These are phyloP conservation scores for Fraxinus latifolia DNA, from an alignment of 305 asterid genomes.

Conservation along the genomic window DNA sequence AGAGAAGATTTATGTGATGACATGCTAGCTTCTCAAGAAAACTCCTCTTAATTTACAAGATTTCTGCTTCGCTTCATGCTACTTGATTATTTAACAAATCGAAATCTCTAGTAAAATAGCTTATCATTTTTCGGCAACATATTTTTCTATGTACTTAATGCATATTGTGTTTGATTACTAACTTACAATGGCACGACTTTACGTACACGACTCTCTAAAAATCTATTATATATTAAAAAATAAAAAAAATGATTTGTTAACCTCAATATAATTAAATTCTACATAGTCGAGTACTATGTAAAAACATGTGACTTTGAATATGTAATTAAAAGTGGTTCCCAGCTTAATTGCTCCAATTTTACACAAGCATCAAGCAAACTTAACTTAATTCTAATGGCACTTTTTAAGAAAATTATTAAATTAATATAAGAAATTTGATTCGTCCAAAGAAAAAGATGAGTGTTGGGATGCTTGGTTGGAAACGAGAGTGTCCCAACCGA, in stretches of 20 bases:
- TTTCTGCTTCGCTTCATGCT: not conserved
- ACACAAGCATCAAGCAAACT: constrained; percentile 38
- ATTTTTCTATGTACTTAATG: no score
- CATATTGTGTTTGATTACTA: not conserved
- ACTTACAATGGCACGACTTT: no score
- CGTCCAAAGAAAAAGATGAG: constrained; percentile 27
- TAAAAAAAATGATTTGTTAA: no score
- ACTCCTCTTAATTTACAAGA: not conserved
- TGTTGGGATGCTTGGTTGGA: constrained; percentile 24
- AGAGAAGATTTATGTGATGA: not conserved
- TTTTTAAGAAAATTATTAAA: not conserved
- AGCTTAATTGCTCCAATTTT: constrained; percentile 22
- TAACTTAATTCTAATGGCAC: not conserved
- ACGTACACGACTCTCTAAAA: not conserved
- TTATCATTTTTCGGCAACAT: not conserved
- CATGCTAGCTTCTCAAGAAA: no score
- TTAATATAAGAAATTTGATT: constrained; percentile 1
- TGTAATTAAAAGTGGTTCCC: constrained; percentile 25
- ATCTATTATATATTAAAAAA: no score
- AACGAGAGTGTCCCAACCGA: constrained; percentile 46
- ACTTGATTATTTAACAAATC: not conserved
- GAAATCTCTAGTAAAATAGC: no score
- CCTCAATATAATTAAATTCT: no score
- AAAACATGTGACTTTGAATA: not conserved
- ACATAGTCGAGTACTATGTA: no score